Conservation (phyloP, 1,284 basidiomycete species). For the Hemileia vastatrix region DNA sequence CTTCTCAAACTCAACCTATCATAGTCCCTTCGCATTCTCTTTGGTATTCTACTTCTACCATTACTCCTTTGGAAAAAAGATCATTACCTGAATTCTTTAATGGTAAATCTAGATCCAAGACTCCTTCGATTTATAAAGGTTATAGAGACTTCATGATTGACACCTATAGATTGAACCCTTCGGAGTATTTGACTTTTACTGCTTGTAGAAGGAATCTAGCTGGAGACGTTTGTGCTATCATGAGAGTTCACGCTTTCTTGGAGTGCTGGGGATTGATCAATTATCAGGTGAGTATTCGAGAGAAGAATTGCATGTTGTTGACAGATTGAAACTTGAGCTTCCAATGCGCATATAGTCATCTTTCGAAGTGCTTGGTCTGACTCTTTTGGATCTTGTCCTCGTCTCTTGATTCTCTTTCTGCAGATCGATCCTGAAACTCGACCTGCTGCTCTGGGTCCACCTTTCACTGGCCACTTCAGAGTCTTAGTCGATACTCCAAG, state of each 20-base stretch:
- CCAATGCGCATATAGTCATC: too few species aligned
- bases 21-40: conserved; percentile 94
- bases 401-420: not conserved
- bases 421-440: conserved; percentile 95
- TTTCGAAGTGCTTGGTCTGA: too few species aligned
- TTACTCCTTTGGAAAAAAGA: conserved; percentile 83
- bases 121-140: conserved; percentile 95
- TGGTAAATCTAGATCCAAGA: conserved; percentile 85
- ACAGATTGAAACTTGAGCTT: not conserved
- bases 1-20: conserved; percentile 83
- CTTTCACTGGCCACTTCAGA: conserved; percentile 97
- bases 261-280: conserved; percentile 99
- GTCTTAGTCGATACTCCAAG: conserved; percentile 94
- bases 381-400: not conserved
- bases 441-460: conserved; percentile 85
- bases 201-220: conserved; percentile 92
- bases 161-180: conserved; percentile 86
- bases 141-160: conserved; percentile 99
- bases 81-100: conserved; percentile 98
- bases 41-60: conserved; percentile 93
- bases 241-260: conserved; percentile 98
- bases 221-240: conserved; percentile 95
- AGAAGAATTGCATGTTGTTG: too few species aligned
- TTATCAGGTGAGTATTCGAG: conserved; percentile 64
- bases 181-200: conserved; percentile 94